Percentiles rank a stretch among this genome's conserved stretches.
phyloP scores from a whole-genome alignment of 2,329 filamentous ascomycete genomes.

The Epichloe typhina region DNA sequence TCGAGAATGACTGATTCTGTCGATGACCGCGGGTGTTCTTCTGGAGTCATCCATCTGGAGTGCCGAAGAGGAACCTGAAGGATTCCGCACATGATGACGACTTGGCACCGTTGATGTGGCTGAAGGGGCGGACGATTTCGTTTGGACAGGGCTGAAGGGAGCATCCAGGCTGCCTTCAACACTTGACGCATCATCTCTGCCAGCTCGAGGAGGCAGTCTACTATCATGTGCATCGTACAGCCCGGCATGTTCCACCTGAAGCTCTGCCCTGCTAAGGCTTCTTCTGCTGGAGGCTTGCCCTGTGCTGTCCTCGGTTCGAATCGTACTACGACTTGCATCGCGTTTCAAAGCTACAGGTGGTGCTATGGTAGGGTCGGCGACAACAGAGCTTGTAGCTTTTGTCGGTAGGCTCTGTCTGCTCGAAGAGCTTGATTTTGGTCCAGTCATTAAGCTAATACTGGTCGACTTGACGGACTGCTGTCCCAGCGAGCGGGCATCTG shows the following conservation, averaged over 20 bases:
- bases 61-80: constrained; percentile 22
- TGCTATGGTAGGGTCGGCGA: constrained; percentile 30
- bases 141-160: constrained; percentile 25
- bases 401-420: constrained; percentile 28
- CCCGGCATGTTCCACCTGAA: constrained; percentile 21
- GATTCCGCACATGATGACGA: constrained; percentile 17
- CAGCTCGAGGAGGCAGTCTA: constrained; percentile 20
- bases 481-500: constrained; percentile 28
- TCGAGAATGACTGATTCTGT: constrained; percentile 37
- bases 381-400: constrained; percentile 28
- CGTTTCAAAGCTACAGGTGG: constrained; percentile 37
- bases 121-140: constrained; percentile 20
- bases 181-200: constrained; percentile 30
- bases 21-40: constrained; percentile 38
- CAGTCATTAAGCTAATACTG: constrained; percentile 32
- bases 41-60: constrained; percentile 25
- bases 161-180: constrained; percentile 32
- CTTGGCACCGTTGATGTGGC: constrained; percentile 23
- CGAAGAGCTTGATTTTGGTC: constrained; percentile 28
- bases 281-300: constrained; percentile 24
- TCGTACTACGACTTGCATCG: constrained; percentile 30
- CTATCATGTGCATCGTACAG: constrained; percentile 27
- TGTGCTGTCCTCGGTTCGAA: constrained; percentile 30
- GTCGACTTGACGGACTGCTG: constrained; percentile 33
- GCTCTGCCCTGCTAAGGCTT: constrained; percentile 31